These are phyloP conservation scores for Aureobasidium namibiae DNA, from an alignment of 2,329 filamentous ascomycete genomes.

Conservation along the genomic window DNA sequence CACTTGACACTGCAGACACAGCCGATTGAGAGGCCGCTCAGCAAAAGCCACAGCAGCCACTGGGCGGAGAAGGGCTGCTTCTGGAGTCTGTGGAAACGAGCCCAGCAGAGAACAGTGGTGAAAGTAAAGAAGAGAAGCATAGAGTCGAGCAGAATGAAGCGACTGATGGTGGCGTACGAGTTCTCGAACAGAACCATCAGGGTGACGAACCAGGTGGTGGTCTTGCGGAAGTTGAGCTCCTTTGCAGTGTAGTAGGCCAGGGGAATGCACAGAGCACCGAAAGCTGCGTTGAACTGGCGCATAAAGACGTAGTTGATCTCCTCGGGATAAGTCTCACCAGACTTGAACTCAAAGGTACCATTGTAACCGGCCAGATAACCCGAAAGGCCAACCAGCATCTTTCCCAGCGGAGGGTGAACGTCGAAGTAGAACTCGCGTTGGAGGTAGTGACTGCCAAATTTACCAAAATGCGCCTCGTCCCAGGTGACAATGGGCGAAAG, in stretches of 20 bases:
- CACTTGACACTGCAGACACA: constrained; percentile 99
- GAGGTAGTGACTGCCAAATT: constrained; percentile 98
- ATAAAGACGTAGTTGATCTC: constrained; percentile 97
- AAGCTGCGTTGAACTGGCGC: constrained; percentile 94
- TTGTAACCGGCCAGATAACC: constrained; percentile 97
- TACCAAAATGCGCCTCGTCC: constrained; percentile 81
- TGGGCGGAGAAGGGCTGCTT: constrained; percentile 77
- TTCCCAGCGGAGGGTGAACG: constrained; percentile 90
- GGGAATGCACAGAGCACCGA: constrained; percentile 86
- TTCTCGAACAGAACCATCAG: constrained; percentile 98
- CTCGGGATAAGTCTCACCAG: constrained; percentile 86
- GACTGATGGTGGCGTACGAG: constrained; percentile 97
- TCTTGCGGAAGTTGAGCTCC: constrained; percentile 76
- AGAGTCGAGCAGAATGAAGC: constrained; percentile 95
- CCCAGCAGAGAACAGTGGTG: constrained; percentile 92
- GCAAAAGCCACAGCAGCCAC: constrained; percentile 90
- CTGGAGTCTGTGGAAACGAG: constrained; percentile 87
- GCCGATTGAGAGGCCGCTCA: constrained; percentile 91
- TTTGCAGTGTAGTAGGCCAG: constrained; percentile 92
- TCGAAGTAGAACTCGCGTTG: constrained; percentile 99
- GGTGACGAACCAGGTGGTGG: constrained; percentile 89
- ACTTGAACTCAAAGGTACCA: constrained; percentile 99
- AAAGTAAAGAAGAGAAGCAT: constrained; percentile 99
- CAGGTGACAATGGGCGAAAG: constrained; percentile 65
- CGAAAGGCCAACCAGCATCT: constrained; percentile 95